A percentile compares a stretch with the other conserved stretches of the same genome.
Conservation (phyloP, 306 rosid species). For the Cicer chorassanicum region DNA sequence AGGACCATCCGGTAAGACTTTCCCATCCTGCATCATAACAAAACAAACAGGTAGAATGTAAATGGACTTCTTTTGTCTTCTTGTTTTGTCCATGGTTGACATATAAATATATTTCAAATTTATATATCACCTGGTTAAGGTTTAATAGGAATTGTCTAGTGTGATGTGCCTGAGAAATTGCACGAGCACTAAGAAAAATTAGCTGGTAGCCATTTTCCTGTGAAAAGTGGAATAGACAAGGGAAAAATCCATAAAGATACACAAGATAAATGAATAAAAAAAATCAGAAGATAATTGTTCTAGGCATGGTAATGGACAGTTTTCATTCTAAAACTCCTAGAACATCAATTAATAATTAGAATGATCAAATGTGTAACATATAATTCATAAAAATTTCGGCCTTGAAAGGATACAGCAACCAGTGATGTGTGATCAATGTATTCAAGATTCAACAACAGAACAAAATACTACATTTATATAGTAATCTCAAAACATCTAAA, state of each 20-base stretch:
- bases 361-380: background rate
- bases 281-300: conserved; percentile 23
- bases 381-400: conserved; percentile 21
- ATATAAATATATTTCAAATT: conserved; percentile 35
- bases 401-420: conserved; percentile 43
- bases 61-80: conserved; percentile 3
- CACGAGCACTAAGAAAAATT: conserved; percentile 95
- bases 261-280: background rate
- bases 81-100: conserved; percentile 47
- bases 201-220: conserved; percentile 95
- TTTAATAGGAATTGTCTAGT: conserved; percentile 87
- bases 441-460: conserved; percentile 18
- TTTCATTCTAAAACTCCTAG: conserved; percentile 24
- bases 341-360: conserved; percentile 21
- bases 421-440: conserved; percentile 20
- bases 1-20: conserved; percentile 95
- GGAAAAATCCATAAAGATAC: conserved; percentile 5
- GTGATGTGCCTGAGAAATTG: conserved; percentile 88
- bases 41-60: conserved; percentile 49
- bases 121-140: conserved; percentile 81
- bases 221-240: conserved; percentile 39
- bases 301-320: conserved; percentile 30
- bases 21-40: conserved; percentile 72
- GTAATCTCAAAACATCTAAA: conserved; percentile 35
- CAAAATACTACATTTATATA: conserved; percentile 11